These are phyloP conservation scores for Penicillium capsulatum DNA, from an alignment of 2,329 filamentous ascomycete species.

Conservation along the genomic window DNA sequence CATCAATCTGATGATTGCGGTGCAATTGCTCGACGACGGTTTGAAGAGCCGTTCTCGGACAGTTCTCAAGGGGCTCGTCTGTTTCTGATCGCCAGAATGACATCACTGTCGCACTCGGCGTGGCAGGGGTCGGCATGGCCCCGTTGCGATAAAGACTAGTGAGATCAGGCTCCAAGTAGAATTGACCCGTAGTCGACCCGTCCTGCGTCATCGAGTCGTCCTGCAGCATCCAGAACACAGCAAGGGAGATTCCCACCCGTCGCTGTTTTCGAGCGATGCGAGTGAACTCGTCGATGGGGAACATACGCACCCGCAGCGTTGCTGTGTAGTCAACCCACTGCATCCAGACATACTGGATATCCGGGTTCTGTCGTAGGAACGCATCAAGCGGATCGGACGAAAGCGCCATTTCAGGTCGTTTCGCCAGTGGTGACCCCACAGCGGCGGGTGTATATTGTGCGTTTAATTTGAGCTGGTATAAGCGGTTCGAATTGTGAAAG, in stretches of 20 bases:
- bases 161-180: constrained; percentile 63
- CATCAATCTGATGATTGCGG: constrained; percentile 50
- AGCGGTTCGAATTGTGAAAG: constrained; percentile 71
- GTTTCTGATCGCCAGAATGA: constrained; percentile 60
- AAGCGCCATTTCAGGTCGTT: constrained; percentile 4
- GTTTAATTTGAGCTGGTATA: constrained; percentile 60
- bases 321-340: constrained; percentile 78
- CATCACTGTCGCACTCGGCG: constrained; percentile 60
- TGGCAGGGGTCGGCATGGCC: constrained; percentile 41
- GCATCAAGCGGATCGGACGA: constrained; percentile 33
- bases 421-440: background rate
- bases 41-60: constrained; percentile 63
- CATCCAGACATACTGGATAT: constrained; percentile 64
- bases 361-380: constrained; percentile 50
- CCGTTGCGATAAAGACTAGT: constrained; percentile 58
- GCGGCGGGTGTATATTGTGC: constrained; percentile 18
- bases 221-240: constrained; percentile 63
- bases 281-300: constrained; percentile 59
- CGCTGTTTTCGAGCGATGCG: constrained; percentile 46
- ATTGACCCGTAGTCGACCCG: constrained; percentile 59
- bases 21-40: constrained; percentile 52
- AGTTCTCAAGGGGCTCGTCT: constrained; percentile 52
- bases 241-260: constrained; percentile 60
- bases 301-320: constrained; percentile 60
- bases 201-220: constrained; percentile 56